Conservation (phyloP, 2,329 filamentous ascomycete species). For the Huntiella bhutanensis region DNA sequence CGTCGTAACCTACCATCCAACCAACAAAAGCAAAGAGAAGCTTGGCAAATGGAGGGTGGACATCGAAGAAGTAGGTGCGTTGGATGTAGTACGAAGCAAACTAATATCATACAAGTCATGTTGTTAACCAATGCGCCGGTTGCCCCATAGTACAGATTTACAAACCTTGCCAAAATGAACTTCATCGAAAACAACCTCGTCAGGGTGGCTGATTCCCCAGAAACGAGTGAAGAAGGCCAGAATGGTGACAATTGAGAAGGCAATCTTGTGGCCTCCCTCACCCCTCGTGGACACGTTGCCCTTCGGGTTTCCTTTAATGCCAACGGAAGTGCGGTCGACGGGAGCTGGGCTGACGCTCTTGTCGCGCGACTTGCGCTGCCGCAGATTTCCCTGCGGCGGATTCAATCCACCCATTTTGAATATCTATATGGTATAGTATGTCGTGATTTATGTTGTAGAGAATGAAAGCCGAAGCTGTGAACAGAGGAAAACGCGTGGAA, state of each 20-base stretch:
- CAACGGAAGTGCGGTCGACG: slow-evolving; percentile 20
- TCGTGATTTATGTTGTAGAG: not conserved
- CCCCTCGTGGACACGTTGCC: slow-evolving; percentile 22
- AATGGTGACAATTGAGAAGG: slow-evolving; percentile 55
- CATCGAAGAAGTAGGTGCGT: slow-evolving; percentile 98
- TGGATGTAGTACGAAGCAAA: slow-evolving; percentile 73
- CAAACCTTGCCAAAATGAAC: slow-evolving; percentile 97
- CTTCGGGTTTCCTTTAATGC: slow-evolving; percentile 20
- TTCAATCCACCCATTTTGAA: slow-evolving; percentile 28
- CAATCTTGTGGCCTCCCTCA: slow-evolving; percentile 75
- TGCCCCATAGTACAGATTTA: not conserved
- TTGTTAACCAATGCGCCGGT: not conserved
- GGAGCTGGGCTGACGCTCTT: slow-evolving; percentile 25
- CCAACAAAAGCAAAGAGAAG: slow-evolving; percentile 92
- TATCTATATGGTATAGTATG: not conserved
- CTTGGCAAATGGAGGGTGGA: slow-evolving; percentile 95
- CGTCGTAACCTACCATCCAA: slow-evolving; percentile 94
- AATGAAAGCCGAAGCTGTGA: not conserved
- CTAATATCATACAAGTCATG: slow-evolving; percentile 19
- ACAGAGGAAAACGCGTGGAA: not conserved
- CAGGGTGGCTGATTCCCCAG: slow-evolving; percentile 86
- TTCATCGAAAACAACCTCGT: slow-evolving; percentile 96
- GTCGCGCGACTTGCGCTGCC: slow-evolving; percentile 35
- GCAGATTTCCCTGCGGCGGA: slow-evolving; percentile 37
- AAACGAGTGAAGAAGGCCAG: slow-evolving; percentile 85